Base-by-base conservation (phyloP, 345 rosid genomes). In the Toxicodendron radicans region DNA sequence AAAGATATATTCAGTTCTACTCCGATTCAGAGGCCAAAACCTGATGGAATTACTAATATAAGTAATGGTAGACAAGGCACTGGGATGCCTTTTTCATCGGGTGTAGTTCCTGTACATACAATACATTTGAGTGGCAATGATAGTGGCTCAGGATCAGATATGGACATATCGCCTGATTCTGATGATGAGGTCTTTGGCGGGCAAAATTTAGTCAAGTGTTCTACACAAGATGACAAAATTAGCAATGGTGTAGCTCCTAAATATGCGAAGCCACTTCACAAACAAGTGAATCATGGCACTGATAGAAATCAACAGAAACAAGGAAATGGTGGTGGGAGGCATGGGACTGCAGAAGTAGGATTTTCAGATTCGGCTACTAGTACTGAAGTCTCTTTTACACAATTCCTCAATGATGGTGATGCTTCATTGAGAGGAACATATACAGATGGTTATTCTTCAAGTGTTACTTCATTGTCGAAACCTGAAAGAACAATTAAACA, bases 331-430 rank as follows among this genome's bases (percentile, higher is more conserved):
- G 72, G 60, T 79, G 82, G 77, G 75, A 66, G 74, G 0, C 74
- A 70, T 81, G 82, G 59, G 23, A 71, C 53, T 68, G 70, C 33
- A 69, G 86, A 80, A 57, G 87, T 84, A 76, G 87, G 82, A 61
- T 80, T 80, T 9, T 84, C 89, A 20, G 92, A 90, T 82, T 90
- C 94, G 0, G 89, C 89, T 70, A 85, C 86, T 60, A 87, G 97
- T 81, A 84, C 89, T 2, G 90, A 90, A 74, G 86, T 87, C 71
- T 87, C 91, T 10, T 75, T 79, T 51, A 79, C 77, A n/a, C 88
- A 83, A 57, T 13, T 65, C 69, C 4, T 83, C 68, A 82, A 83
- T 82, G 71, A 65, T 41, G 77, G 64, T 68, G 79, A 75, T 76
- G 79, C 61, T 72, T 82, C 87, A 45, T 68, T 68, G 35, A 74